A percentile compares a stretch with the other conserved stretches of the same genome.
Evolutionary conservation across 1,139 yeast species (phyloP).

Genomic region (Sugiyamaella japonica): DNA sequence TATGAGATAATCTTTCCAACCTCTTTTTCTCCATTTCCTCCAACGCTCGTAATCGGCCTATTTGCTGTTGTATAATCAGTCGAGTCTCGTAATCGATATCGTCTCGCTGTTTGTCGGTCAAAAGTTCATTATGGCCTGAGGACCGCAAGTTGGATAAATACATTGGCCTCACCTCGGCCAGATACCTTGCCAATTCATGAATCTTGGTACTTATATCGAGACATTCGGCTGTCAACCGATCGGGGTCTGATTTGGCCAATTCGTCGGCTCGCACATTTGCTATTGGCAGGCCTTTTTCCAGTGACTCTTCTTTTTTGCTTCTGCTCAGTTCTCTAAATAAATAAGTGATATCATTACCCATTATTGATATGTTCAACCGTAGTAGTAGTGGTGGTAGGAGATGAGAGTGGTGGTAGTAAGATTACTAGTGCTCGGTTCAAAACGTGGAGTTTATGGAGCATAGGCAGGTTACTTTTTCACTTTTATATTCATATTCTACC

Average conservation of each 20-base stretch:
- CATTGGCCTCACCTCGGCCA: conserved; percentile 35
- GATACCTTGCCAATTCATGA: conserved; percentile 28
- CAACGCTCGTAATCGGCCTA: conserved; percentile 39
- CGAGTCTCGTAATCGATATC: conserved; percentile 46
- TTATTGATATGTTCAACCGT: not conserved
- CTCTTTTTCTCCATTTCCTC: conserved; percentile 39
- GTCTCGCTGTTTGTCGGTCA: conserved; percentile 44
- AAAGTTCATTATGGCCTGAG: conserved; percentile 22
- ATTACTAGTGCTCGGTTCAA: not conserved
- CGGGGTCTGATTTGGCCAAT: conserved; percentile 18
- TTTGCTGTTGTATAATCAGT: conserved; percentile 40
- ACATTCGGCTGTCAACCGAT: conserved; percentile 34
- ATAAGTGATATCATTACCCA: conserved; percentile 28
- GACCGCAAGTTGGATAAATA: conserved; percentile 35
- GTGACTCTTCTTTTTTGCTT: conserved; percentile 25
- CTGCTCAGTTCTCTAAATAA: conserved; percentile 31
- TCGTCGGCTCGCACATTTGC: conserved; percentile 11
- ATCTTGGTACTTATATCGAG: conserved; percentile 29
- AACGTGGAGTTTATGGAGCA: not conserved
- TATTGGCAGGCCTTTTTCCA: conserved; percentile 5
- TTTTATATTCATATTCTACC: no score
- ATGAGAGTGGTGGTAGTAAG: not conserved
- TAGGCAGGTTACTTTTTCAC: no score
- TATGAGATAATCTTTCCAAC: conserved; percentile 21
- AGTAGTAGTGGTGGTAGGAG: not conserved